These are phyloP conservation scores for Aureobasidium sp. DNA, from an alignment of 2,329 filamentous ascomycete genomes.

Conservation along the genomic window DNA sequence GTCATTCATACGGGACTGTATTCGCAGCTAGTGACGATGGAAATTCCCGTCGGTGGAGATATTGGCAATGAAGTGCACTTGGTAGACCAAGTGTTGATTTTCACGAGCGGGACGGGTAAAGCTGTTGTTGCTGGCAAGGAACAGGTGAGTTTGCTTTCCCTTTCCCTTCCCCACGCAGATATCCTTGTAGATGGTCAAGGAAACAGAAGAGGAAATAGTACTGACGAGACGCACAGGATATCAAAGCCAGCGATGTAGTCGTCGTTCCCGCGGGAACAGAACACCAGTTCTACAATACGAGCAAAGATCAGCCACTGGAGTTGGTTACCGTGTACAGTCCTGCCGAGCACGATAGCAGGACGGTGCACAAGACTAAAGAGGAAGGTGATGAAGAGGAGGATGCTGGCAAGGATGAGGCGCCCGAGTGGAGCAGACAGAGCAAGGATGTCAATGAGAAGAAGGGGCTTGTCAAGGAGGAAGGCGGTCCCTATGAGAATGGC, in stretches of 20 bases:
- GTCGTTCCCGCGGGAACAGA: slow-evolving; percentile 59
- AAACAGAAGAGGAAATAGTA: not conserved
- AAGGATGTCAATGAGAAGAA: slow-evolving; percentile 53
- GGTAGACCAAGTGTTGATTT: slow-evolving; percentile 59
- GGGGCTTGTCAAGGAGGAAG: slow-evolving; percentile 45
- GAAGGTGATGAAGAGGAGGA: slow-evolving; percentile 58
- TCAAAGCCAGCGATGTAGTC: slow-evolving; percentile 42
- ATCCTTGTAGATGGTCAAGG: no score
- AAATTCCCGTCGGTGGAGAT: slow-evolving; percentile 55
- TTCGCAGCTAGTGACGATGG: slow-evolving; percentile 58
- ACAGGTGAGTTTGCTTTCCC: slow-evolving; percentile 31
- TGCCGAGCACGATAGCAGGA: slow-evolving; percentile 54
- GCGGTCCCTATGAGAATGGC: slow-evolving; percentile 31
- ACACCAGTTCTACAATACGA: slow-evolving; percentile 58
- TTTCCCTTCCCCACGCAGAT: not conserved
- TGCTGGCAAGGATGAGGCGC: slow-evolving; percentile 53
- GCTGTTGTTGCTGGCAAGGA: slow-evolving; percentile 54
- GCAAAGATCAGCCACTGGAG: slow-evolving; percentile 51
- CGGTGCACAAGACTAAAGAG: slow-evolving; percentile 57
- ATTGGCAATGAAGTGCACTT: slow-evolving; percentile 63
- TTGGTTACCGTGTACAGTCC: slow-evolving; percentile 58
- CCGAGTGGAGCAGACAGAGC: slow-evolving; percentile 50
- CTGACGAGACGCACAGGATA: not conserved
- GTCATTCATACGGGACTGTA: slow-evolving; percentile 59
- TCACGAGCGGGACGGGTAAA: slow-evolving; percentile 53